Percentiles rank a stretch among this genome's conserved stretches.
Conservation (phyloP, 768 basidiomycete species). For the Cyclocybe aegerita region DNA sequence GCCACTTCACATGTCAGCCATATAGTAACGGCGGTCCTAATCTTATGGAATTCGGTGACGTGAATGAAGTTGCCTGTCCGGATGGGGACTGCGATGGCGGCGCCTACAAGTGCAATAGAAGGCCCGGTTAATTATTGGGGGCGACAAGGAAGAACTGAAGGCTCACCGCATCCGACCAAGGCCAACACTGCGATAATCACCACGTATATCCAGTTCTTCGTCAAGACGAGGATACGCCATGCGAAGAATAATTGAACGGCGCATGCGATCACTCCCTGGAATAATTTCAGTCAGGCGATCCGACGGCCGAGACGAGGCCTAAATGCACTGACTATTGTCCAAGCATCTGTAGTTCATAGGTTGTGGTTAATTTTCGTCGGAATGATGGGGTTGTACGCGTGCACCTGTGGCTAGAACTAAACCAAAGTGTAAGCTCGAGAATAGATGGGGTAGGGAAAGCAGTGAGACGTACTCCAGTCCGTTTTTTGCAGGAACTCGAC, state of each 20-base stretch:
- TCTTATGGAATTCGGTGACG: too few relatives aligned
- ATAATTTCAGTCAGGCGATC: not conserved
- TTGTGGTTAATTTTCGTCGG: not conserved
- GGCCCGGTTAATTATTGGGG: too few relatives aligned
- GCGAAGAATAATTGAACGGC: slow-evolving; percentile 47
- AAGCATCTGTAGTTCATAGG: slow-evolving; percentile 31
- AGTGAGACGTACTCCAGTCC: slow-evolving; percentile 17
- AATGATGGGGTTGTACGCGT: too few relatives aligned
- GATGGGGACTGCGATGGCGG: too few relatives aligned
- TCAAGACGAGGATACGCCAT: slow-evolving; percentile 25
- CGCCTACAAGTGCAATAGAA: too few relatives aligned
- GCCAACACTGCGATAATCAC: slow-evolving; percentile 7
- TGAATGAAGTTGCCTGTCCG: too few relatives aligned
- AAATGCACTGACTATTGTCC: slow-evolving; percentile 32
- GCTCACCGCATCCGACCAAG: slow-evolving; percentile 17
- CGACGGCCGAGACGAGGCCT: not conserved
- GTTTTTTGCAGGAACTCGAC: slow-evolving; percentile 5
- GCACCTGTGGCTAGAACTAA: slow-evolving; percentile 41
- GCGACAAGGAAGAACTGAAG: too few relatives aligned
- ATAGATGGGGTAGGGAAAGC: not conserved
- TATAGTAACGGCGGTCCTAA: too few relatives aligned
- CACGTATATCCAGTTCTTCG: slow-evolving; percentile 14
- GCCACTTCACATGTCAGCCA: too few relatives aligned
- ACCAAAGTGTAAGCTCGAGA: not conserved
- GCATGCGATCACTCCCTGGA: slow-evolving; percentile 40